phyloP scores from a whole-genome alignment of 176 grass and related monocot genomes.

The Rhynchospora pubera region DNA sequence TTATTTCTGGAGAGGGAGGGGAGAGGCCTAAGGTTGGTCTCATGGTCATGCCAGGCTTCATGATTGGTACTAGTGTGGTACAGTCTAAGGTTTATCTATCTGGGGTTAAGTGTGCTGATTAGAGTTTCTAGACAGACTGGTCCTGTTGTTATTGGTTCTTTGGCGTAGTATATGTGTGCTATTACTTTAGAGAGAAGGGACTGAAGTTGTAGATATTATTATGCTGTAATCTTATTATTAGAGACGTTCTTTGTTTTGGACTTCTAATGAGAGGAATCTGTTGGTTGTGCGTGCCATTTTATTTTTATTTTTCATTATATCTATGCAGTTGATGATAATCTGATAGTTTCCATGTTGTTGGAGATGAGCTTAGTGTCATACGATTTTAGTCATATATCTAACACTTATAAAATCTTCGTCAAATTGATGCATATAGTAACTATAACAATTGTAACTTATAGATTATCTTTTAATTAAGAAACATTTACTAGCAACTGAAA shows the following conservation, averaged over 20 bases:
- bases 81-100: constrained; percentile 72
- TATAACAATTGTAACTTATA: not conserved
- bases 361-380: not conserved
- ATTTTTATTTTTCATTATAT: not conserved
- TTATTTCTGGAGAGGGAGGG: constrained; percentile 39
- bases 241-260: constrained; percentile 4
- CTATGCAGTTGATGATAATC: not conserved
- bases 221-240: constrained; percentile 9
- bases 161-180: not conserved
- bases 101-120: constrained; percentile 52
- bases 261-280: not conserved
- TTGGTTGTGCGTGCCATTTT: not conserved
- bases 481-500: not conserved
- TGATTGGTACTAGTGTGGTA: constrained; percentile 50
- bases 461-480: no score
- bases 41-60: constrained; percentile 96
- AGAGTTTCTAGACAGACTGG: constrained; percentile 6
- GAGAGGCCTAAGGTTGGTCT: constrained; percentile 66
- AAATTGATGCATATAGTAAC: not conserved
- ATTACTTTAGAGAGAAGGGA: constrained; percentile 7
- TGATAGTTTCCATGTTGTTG: not conserved
- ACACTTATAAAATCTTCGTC: not conserved
- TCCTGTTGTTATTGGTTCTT: not conserved
- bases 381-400: not conserved
- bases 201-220: constrained; percentile 25